Evolutionary conservation across 805 yeast genomes (phyloP).

Genomic region (Kodamaea fukazawae): DNA sequence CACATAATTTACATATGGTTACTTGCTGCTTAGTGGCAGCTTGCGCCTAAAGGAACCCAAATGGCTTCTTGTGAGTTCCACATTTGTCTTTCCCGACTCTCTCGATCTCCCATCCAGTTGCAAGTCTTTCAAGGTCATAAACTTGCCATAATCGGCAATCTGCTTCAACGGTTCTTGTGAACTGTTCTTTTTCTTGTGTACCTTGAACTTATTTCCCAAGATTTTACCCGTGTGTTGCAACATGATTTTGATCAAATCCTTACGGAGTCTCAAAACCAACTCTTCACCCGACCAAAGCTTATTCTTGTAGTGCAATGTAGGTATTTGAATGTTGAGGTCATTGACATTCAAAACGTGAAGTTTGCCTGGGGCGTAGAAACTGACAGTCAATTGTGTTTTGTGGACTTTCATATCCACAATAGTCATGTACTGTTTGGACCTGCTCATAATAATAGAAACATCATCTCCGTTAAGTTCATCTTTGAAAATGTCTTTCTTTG

Average conservation of each 20-base stretch:
- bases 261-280: conserved; percentile 58
- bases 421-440: conserved; percentile 44
- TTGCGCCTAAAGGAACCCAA: conserved; percentile 1
- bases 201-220: conserved; percentile 67
- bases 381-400: conserved; percentile 49
- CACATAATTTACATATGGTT: too few species aligned
- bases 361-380: conserved; percentile 74
- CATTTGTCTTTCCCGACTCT: conserved; percentile 12
- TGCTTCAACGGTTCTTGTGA: conserved; percentile 36
- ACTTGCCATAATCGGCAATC: conserved; percentile 36
- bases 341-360: conserved; percentile 73
- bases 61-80: conserved; percentile 1
- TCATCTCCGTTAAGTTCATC: conserved; percentile 28
- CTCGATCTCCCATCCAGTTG: conserved; percentile 29
- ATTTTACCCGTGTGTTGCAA: conserved; percentile 72
- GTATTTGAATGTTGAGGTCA: conserved; percentile 64
- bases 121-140: conserved; percentile 38
- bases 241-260: conserved; percentile 56
- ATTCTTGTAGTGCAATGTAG: conserved; percentile 55
- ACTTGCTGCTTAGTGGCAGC: background rate
- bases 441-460: conserved; percentile 37
- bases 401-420: conserved; percentile 36
- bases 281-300: conserved; percentile 75
- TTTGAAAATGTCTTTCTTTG: background rate
- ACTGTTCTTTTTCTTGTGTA: conserved; percentile 27